These are phyloP conservation scores for Wickerhamiella sorbophila DNA, from an alignment of 805 yeast genomes.

Conservation along the genomic window DNA sequence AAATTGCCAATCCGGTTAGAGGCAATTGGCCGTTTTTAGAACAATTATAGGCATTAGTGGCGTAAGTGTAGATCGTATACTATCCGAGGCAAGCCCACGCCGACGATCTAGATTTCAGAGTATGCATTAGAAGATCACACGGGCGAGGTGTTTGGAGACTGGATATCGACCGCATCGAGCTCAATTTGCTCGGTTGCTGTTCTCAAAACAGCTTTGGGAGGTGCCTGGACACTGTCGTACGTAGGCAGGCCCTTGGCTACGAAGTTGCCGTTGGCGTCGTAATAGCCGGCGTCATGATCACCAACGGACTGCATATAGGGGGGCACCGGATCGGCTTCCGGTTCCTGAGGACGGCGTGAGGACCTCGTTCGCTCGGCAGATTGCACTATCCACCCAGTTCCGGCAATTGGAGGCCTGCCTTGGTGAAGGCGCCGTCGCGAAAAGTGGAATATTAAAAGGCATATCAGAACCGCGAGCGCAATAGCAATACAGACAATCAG, in stretches of 20 bases:
- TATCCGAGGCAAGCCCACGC: no score
- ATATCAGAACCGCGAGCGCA: background rate
- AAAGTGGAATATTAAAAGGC: background rate
- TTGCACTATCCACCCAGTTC: background rate
- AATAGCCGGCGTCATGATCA: conserved; percentile 54
- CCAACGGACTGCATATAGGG: conserved; percentile 21
- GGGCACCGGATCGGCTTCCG: conserved; percentile 6
- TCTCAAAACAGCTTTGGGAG: background rate
- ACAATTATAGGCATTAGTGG: no score
- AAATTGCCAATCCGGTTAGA: no score
- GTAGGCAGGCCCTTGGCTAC: conserved; percentile 7
- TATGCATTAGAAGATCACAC: no score
- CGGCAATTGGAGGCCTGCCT: background rate
- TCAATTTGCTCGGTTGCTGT: no score
- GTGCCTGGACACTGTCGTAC: background rate
- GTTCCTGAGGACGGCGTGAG: background rate
- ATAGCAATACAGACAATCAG: conserved; percentile 1
- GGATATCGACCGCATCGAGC: no score
- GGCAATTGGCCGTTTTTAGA: no score
- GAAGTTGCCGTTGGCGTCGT: conserved; percentile 44
- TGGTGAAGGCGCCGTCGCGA: background rate
- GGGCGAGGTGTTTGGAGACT: no score
- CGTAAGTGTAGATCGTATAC: no score
- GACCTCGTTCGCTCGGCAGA: background rate
- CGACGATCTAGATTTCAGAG: no score